Base-by-base conservation (phyloP, 1,139 yeast species). In the Saccharomycopsis hybrid region DNA sequence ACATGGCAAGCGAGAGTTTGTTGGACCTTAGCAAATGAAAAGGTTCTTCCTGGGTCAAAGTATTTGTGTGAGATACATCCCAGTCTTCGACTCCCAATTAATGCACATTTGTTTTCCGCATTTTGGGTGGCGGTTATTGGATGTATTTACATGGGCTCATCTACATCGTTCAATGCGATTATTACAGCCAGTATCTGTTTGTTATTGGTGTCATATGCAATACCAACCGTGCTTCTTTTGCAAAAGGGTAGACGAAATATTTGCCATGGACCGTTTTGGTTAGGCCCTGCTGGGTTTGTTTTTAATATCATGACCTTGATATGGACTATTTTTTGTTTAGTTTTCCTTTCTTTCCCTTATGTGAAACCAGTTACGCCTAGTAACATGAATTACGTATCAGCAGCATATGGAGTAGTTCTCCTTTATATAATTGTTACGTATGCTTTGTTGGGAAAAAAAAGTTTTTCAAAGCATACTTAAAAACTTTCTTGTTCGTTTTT, bases 21-120 rank as follows among this genome's bases (percentile, higher is more conserved):
- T 59, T 84, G 90, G 90, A 81, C 89, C 5, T 85, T 83, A 62
- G 73, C 88, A 18, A 77, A 90, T 65, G 90, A 84, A 66, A 69
- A 72, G 39, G 80, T 80, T 53, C 63, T 77, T 50, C 77, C 77
- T 33, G 77, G 71, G 41, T 71, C 80, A 24, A 66, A 65, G 49
- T 66, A 65, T 50, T 74, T 78, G 77, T 63, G 76, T 8, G 63
- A 65, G 58, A 71, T 77, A 41, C 70, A 75, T 60, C 65, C 70
- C 36, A 68, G 62, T 48, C 64, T 73, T 24, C 76, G 75, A 35
- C 71, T 76, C 13, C 82, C 82, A 39, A 61, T 76, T 46, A 72
- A 74, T 55, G 81, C 81, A 1, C 81, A 77, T 57, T 59, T 76
- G 56, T 70, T 77, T 67, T 76, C 82, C 5, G 68, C 75, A 52